These are phyloP conservation scores for Cadophora malorum DNA, from an alignment of 2,329 filamentous ascomycete genomes.

Conservation along the genomic window DNA sequence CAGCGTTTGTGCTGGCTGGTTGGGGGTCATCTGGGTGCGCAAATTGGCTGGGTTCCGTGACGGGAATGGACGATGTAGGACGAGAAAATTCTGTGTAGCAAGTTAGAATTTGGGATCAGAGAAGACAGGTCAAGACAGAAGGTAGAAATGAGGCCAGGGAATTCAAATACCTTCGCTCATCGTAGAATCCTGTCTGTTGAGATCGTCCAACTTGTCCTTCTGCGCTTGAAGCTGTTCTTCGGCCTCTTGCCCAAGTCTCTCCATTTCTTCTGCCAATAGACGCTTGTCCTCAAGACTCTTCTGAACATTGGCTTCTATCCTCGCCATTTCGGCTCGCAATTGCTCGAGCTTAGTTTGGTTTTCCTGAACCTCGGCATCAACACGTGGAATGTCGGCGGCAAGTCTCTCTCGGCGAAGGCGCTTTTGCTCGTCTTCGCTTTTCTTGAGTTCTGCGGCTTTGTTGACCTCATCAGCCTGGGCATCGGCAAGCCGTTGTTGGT, in stretches of 20 bases:
- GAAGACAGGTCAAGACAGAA: not conserved
- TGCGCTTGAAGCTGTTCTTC: constrained; percentile 45
- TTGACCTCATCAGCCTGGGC: constrained; percentile 37
- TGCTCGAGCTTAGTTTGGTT: constrained; percentile 41
- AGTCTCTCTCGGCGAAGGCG: constrained; percentile 44
- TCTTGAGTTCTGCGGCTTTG: constrained; percentile 38
- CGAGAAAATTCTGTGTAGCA: not conserved
- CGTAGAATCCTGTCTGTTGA: constrained; percentile 39
- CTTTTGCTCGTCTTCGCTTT: constrained; percentile 40
- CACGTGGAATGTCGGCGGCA: constrained; percentile 41
- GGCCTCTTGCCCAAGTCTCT: constrained; percentile 44
- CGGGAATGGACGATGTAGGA: not conserved
- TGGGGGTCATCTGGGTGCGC: not conserved
- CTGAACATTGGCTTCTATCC: constrained; percentile 42
- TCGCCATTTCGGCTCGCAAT: constrained; percentile 43
- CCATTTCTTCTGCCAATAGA: constrained; percentile 45
- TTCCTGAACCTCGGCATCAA: constrained; percentile 45
- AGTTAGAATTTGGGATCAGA: not conserved
- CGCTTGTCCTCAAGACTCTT: constrained; percentile 45
- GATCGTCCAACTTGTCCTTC: constrained; percentile 44
- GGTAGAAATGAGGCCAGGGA: constrained; percentile 11
- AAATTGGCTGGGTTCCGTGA: not conserved
- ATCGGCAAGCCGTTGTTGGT: constrained; percentile 41
- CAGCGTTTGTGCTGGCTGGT: not conserved
- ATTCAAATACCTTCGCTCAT: constrained; percentile 36